A percentile compares a stretch with the other conserved stretches of the same genome.
Conservation (phyloP, 768 basidiomycete genomes). For the Agaricus subrufescens region DNA sequence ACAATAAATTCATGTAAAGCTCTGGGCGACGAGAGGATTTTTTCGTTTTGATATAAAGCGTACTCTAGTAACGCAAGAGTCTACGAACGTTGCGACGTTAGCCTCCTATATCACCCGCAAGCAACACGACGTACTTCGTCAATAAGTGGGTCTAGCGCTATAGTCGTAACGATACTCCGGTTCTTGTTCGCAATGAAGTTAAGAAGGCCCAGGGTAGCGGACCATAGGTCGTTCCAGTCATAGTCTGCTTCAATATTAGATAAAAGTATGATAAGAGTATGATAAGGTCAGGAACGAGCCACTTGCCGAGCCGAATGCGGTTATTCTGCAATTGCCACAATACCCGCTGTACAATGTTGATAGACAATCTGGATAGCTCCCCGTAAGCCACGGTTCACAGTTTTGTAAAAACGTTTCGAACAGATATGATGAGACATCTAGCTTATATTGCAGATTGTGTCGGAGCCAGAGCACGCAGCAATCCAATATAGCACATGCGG, state of each 20-base stretch:
- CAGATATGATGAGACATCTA: slow-evolving; percentile 57
- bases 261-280: background rate
- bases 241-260: slow-evolving; percentile 39
- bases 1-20: slow-evolving; percentile 62
- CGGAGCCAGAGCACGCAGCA: slow-evolving; percentile 67
- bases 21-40: slow-evolving; percentile 46
- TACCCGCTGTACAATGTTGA: slow-evolving; percentile 48
- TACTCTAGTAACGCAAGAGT: slow-evolving; percentile 50
- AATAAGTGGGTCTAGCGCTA: slow-evolving; percentile 47
- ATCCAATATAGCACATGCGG: slow-evolving; percentile 58
- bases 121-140: slow-evolving; percentile 39
- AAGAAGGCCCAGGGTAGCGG: slow-evolving; percentile 47
- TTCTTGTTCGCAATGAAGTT: slow-evolving; percentile 52
- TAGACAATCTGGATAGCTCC: slow-evolving; percentile 38
- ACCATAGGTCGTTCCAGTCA: slow-evolving; percentile 65
- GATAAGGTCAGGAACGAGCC: background rate
- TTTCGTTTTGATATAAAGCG: slow-evolving; percentile 46
- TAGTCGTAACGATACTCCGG: slow-evolving; percentile 46
- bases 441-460: slow-evolving; percentile 61
- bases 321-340: slow-evolving; percentile 55
- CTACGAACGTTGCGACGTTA: slow-evolving; percentile 22
- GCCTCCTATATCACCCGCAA: background rate
- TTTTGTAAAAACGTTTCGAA: slow-evolving; percentile 23
- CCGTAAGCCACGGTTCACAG: background rate
- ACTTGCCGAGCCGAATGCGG: slow-evolving; percentile 49